phyloP scores from a whole-genome alignment of 495 filamentous ascomycete species.

The Daldinia vernicosa region DNA sequence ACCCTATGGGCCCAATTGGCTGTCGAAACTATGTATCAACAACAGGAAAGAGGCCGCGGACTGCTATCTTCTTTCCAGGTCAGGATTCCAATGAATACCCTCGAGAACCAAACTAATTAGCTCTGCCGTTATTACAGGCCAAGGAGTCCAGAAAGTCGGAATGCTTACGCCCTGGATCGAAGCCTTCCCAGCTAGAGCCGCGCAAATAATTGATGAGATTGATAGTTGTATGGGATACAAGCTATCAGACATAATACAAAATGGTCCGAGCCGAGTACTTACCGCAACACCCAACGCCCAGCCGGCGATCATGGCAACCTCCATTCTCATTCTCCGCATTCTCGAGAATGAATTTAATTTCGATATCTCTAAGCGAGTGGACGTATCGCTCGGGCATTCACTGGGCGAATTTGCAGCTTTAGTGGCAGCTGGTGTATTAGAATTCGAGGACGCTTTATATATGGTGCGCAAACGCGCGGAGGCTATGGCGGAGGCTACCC shows the following conservation, averaged over 20 bases:
- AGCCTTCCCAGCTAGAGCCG: conserved; percentile 79
- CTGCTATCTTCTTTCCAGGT: conserved; percentile 89
- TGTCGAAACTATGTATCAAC: conserved; percentile 35
- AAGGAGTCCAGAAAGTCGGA: conserved; percentile 93
- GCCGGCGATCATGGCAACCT: conserved; percentile 95
- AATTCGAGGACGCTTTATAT: conserved; percentile 77
- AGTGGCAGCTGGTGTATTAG: conserved; percentile 80
- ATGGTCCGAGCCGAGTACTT: conserved; percentile 77
- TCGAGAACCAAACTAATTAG: conserved; percentile 8
- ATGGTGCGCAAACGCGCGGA: conserved; percentile 83
- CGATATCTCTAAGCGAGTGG: conserved; percentile 68
- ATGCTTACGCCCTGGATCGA: conserved; percentile 88
- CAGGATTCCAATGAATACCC: background rate
- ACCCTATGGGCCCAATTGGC: background rate
- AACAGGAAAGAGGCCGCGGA: conserved; percentile 61
- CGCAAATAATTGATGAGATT: conserved; percentile 80
- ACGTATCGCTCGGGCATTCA: conserved; percentile 89
- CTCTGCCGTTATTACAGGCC: conserved; percentile 63
- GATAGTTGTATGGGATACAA: conserved; percentile 74
- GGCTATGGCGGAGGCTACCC: conserved; percentile 82
- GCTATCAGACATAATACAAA: conserved; percentile 79
- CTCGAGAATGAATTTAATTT: conserved; percentile 88
- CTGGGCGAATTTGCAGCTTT: conserved; percentile 95
- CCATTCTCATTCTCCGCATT: conserved; percentile 87
- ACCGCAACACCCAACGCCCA: conserved; percentile 89